Percentiles rank a stretch among this genome's conserved stretches.
Evolutionary conservation across 2,329 filamentous ascomycete genomes (phyloP).

Genomic region (Colletotrichum salicis): DNA sequence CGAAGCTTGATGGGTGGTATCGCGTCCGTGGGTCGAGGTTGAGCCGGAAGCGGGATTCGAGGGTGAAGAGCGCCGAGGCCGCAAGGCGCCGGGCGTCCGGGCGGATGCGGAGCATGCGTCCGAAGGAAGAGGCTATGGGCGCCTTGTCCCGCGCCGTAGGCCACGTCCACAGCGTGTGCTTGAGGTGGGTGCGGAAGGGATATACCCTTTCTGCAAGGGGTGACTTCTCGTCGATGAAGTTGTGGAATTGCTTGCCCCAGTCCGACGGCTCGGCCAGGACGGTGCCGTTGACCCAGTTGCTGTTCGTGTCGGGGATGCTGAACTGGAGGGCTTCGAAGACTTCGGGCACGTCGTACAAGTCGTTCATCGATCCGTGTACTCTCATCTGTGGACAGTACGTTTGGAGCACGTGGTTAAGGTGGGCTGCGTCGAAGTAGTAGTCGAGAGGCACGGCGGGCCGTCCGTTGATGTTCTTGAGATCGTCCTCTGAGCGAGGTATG

Average conservation of each 20-base stretch:
- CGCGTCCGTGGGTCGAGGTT: constrained; percentile 41
- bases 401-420: constrained; percentile 44
- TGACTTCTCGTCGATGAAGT: constrained; percentile 40
- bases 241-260: constrained; percentile 40
- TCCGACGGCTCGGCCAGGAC: constrained; percentile 40
- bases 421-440: constrained; percentile 48
- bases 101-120: constrained; percentile 50
- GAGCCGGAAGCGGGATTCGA: constrained; percentile 42
- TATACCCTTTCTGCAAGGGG: constrained; percentile 42
- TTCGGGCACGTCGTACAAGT: constrained; percentile 46
- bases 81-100: constrained; percentile 47
- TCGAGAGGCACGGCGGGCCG: constrained; percentile 41
- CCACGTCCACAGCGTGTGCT: constrained; percentile 43
- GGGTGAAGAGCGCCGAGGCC: constrained; percentile 46
- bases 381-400: constrained; percentile 50
- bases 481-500: constrained; percentile 43
- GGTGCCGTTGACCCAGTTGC: constrained; percentile 38
- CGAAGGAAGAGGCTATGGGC: constrained; percentile 48
- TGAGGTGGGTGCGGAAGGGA: constrained; percentile 47
- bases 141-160: constrained; percentile 44
- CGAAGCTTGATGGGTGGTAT: constrained; percentile 41
- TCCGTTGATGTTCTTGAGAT: constrained; percentile 39
- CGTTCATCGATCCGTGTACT: constrained; percentile 47
- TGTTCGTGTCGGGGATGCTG: constrained; percentile 38
- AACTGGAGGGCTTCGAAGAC: constrained; percentile 41